Evolutionary conservation across 257 asterid species (phyloP).

Genomic region (Pogostemon cablin): DNA sequence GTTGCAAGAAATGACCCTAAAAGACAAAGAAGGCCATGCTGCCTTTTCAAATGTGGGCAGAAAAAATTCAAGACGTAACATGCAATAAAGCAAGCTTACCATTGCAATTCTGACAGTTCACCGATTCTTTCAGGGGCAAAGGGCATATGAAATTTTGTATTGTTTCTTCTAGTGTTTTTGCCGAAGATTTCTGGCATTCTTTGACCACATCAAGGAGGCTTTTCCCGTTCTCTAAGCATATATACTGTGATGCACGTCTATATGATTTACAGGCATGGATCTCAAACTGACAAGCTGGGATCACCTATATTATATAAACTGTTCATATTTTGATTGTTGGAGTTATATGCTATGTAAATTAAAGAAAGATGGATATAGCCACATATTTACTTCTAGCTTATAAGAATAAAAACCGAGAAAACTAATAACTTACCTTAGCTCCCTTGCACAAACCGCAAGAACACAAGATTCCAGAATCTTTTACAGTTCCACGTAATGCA

Average conservation of each 20-base stretch:
- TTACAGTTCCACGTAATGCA: slow-evolving; percentile 81
- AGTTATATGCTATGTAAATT: neutral
- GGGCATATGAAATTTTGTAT: slow-evolving; percentile 82
- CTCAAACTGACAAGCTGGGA: slow-evolving; percentile 96
- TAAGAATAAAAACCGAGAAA: slow-evolving; percentile 11
- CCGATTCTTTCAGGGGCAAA: slow-evolving; percentile 71
- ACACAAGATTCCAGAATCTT: slow-evolving; percentile 84
- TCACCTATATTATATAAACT: slow-evolving; percentile 44
- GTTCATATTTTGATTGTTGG: slow-evolving; percentile 23
- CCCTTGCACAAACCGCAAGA: slow-evolving; percentile 87
- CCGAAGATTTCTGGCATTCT: slow-evolving; percentile 79
- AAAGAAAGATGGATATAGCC: slow-evolving; percentile 8
- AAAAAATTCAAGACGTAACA: neutral
- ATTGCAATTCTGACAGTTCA: slow-evolving; percentile 69
- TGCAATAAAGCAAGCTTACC: slow-evolving; percentile 50
- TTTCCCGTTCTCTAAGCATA: slow-evolving; percentile 93
- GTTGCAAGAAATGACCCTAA: slow-evolving; percentile 86
- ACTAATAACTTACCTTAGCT: slow-evolving; percentile 52
- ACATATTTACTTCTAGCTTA: no score
- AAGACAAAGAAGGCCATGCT: slow-evolving; percentile 31
- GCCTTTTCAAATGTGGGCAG: slow-evolving; percentile 20
- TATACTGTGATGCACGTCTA: slow-evolving; percentile 93
- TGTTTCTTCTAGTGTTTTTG: slow-evolving; percentile 75
- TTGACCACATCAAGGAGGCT: slow-evolving; percentile 94
- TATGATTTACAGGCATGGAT: slow-evolving; percentile 92